Conservation (phyloP, 139 green algal species). For the Chlamydomonas schloesseri region DNA sequence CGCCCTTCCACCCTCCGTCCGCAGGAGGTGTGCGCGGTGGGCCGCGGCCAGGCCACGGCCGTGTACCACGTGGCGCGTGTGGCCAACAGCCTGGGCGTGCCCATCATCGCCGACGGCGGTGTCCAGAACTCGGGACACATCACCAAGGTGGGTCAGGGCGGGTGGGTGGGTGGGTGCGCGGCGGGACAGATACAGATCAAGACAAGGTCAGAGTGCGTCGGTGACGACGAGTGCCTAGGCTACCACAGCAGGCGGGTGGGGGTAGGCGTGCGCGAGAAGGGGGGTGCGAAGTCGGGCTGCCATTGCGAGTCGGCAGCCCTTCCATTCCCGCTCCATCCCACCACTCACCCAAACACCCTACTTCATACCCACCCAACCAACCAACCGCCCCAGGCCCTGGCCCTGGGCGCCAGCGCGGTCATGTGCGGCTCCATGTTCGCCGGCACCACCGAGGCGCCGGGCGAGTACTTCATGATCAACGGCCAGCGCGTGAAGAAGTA, state of each 20-base stretch:
- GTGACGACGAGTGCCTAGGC: no score
- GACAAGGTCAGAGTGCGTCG: no score
- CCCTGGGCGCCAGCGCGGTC: constrained; percentile 92
- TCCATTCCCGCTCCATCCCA: no score
- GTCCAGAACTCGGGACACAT: constrained; percentile 98
- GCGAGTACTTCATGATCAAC: constrained; percentile 84
- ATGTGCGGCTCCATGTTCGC: constrained; percentile 98
- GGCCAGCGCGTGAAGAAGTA: constrained; percentile 94
- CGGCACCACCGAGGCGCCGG: constrained; percentile 94
- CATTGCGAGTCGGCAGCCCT: no score
- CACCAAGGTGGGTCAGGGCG: constrained; percentile 84
- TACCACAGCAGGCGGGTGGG: no score
- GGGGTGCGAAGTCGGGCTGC: no score
- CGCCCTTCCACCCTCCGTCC: neutral
- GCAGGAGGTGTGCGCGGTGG: constrained; percentile 94
- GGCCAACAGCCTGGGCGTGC: constrained; percentile 78
- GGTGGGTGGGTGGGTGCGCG: no score
- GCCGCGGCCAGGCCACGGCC: constrained; percentile 94
- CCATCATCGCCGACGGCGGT: constrained; percentile 97
- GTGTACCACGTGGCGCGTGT: constrained; percentile 90
- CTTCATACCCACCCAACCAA: no score
- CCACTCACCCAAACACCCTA: no score
- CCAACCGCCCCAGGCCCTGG: constrained; percentile 78
- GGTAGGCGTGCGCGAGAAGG: no score
- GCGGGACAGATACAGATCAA: no score